Base-by-base conservation (phyloP, 768 basidiomycete species). In the Chalciporus sphaerocephalus region DNA sequence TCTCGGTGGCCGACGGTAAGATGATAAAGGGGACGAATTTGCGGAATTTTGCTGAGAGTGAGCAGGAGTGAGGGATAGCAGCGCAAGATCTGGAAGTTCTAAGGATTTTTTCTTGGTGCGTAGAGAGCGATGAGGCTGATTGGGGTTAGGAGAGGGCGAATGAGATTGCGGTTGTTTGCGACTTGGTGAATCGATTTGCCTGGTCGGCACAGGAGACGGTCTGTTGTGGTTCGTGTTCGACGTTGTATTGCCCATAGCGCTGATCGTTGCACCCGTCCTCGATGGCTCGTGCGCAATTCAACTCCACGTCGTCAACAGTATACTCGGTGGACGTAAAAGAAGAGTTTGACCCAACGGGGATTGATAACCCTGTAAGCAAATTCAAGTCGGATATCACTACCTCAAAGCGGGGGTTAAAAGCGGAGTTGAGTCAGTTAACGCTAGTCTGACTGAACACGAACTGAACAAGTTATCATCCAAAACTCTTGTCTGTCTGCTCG, bases 1-100 rank as follows among this genome's bases (percentile, higher is more conserved):
- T 50, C 71, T 69, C 2, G 53, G 64, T 50, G 64, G 65, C 5
- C 72, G 65, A 55, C 73, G 71, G 54, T 65, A 59, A 23, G 63
- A 60, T 17, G 68, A 66, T 65, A 69, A 70, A 53, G 72, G 71
- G 22, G 74, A 71, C 39, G 67, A 61, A 37, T 69, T 66, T 30
- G 69, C 62, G 37, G 71, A 67, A 46, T 54, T 56, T 35, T 61
- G 65, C 46, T 61, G 58, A 22, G 69, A 67, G 34, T 65, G 53
- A 39, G 66, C 66, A 47, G 74, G 72, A 46, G 75, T 72, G 50
- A 78, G 56, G 36, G 74, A 66, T 52, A 77, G 72, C 47, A 68
- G 66, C 11, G 75, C 75, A 56, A 89, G 80, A 70, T 87, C 86
- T 42, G 86, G 86, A 20, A 89, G 73, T 60, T 89, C 84, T 16